Evolutionary conservation across 2,329 filamentous ascomycete species (phyloP), one percentile per base, ranked within the genome.

Genomic region (Aspergillus sergii): DNA sequence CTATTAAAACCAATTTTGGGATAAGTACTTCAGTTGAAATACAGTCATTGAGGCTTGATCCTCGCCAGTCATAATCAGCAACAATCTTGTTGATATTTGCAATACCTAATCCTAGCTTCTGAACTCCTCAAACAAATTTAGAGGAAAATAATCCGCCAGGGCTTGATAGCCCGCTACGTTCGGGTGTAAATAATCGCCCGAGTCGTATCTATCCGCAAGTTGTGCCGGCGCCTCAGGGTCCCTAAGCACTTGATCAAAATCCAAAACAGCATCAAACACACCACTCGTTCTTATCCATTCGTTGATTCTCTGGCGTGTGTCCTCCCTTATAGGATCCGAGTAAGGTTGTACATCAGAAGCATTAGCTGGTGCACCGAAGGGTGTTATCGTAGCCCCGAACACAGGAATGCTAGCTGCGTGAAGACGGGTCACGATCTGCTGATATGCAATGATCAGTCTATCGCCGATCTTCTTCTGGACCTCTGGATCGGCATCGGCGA

Each of bases 311-410:
- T 84, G 79, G 55, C 89, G 76, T 1, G 86, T 86, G 67, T 78
- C 74, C 70, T 91, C 88, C 9, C 87, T 76, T 46, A 81, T 76
- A 0, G 84, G 79, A 65, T 82, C 77, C 11, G 82, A 84, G 69
- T 90, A 90, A 30, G 81, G 76, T 73, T 88, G 84, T 6, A 67
- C 68, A 19, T 64, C 59, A 8, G 69, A 76, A 4, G 77, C 74
- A 5, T 46, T 57, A 3, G 34, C 45, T 0, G 76, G 75, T 10
- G 80, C 81, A 10, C 74, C 78, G 67, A 91, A 91, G 0, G 88
- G 88, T 4, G 88, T 90, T 63, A 91, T 89, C 0, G 89, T 91
- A 0, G 86, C 88, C 0, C 80, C 88, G 68, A 90, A 88, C 9
- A 88, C 79, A 0, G 83, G 81, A 30, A 89, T 81, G 1, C 84